Evolutionary conservation across 2,329 filamentous ascomycete species (phyloP).

Genomic region (Magnaporthales sp.): DNA sequence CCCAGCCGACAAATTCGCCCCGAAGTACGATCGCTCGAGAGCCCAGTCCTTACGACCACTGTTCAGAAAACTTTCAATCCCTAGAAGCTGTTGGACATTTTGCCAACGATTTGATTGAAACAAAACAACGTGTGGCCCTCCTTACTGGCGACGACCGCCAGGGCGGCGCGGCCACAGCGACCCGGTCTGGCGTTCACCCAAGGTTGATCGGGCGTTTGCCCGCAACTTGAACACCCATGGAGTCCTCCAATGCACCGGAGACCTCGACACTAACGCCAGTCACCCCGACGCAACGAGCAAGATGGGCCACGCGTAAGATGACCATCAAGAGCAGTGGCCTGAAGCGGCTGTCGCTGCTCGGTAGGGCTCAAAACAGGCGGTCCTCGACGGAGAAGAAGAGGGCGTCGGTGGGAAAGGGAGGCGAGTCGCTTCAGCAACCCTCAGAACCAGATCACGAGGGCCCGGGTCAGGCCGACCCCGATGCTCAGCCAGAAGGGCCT

Average conservation of each 20-base stretch:
- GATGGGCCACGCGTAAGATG: constrained; percentile 94
- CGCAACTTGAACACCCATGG: constrained; percentile 19
- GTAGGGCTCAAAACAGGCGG: constrained; percentile 60
- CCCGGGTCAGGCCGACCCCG: constrained; percentile 24
- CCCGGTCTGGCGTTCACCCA: constrained; percentile 6
- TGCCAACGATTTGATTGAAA: background rate
- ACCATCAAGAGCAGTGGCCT: constrained; percentile 63
- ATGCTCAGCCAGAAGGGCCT: constrained; percentile 28
- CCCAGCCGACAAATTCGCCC: background rate
- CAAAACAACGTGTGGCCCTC: background rate
- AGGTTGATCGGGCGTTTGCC: constrained; percentile 10
- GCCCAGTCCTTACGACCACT: background rate
- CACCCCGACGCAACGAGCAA: constrained; percentile 58
- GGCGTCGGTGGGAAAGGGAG: constrained; percentile 23
- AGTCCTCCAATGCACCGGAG: constrained; percentile 6
- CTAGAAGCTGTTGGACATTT: background rate
- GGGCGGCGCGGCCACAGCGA: constrained; percentile 7
- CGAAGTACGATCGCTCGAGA: background rate
- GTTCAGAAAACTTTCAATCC: background rate
- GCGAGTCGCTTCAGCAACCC: constrained; percentile 20
- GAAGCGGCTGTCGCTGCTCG: constrained; percentile 78
- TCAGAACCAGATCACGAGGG: constrained; percentile 12
- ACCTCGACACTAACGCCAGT: constrained; percentile 25
- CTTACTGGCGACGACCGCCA: constrained; percentile 1
- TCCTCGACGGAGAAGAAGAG: constrained; percentile 62